Conservation (phyloP, 2,329 filamentous ascomycete genomes). For the Cladosporium sp. region DNA sequence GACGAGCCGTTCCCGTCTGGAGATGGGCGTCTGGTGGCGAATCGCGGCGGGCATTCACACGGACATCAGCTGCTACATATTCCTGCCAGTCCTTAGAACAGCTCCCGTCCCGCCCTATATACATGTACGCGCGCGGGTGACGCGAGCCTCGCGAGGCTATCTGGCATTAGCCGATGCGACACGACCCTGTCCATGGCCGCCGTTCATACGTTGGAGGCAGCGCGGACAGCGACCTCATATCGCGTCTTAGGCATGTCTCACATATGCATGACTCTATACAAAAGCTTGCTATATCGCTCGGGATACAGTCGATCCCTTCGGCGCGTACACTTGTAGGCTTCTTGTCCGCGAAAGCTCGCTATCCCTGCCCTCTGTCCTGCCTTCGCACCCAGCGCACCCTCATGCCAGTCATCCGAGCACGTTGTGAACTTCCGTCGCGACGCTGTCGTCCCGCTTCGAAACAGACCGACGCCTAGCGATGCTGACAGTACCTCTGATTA, state of each 20-base stretch:
- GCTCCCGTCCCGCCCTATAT: constrained; percentile 6
- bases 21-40: neutral
- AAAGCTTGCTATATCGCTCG: constrained; percentile 12
- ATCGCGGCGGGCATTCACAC: neutral
- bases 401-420: constrained; percentile 6
- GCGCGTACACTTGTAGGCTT: constrained; percentile 5
- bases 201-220: neutral
- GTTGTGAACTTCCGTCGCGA: neutral
- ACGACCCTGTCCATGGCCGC: neutral
- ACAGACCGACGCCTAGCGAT: neutral
- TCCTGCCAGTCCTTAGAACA: neutral
- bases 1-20: constrained; percentile 3
- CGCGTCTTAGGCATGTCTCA: constrained; percentile 12
- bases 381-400: neutral
- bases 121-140: neutral
- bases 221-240: neutral
- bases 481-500: neutral
- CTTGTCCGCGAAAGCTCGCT: constrained; percentile 1
- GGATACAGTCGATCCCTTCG: neutral
- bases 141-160: constrained; percentile 1
- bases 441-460: neutral
- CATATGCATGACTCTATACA: constrained; percentile 12
- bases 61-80: neutral
- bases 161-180: constrained; percentile 10
- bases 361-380: neutral